These are phyloP conservation scores for Paecilomyces fulvus DNA, from an alignment of 2,329 filamentous ascomycete species.

Conservation along the genomic window DNA sequence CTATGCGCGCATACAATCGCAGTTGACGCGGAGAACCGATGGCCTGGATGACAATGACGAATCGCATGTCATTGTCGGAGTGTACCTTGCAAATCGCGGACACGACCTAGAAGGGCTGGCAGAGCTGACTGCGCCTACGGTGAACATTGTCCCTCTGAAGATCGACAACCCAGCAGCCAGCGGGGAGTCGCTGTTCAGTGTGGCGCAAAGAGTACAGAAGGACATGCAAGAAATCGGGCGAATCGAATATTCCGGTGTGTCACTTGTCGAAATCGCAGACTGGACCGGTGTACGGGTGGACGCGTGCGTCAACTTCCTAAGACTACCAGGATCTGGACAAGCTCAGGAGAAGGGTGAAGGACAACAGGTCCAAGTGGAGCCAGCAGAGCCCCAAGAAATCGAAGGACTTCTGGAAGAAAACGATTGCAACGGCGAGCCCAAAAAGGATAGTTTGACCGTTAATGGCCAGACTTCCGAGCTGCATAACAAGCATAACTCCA, in stretches of 20 bases:
- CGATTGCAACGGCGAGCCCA: background rate
- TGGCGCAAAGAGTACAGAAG: constrained; percentile 56
- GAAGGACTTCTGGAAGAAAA: background rate
- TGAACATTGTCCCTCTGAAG: constrained; percentile 68
- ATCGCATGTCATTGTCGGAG: constrained; percentile 54
- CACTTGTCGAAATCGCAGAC: constrained; percentile 59
- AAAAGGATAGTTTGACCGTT: background rate
- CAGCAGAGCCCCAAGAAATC: background rate
- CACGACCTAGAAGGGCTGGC: constrained; percentile 44
- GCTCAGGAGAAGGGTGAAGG: background rate
- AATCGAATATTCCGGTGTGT: constrained; percentile 48
- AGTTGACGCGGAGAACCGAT: constrained; percentile 4
- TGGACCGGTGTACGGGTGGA: constrained; percentile 69
- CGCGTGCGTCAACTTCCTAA: constrained; percentile 75
- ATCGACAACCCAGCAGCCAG: constrained; percentile 35
- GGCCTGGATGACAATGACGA: background rate
- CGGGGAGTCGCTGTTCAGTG: constrained; percentile 30
- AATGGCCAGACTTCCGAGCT: background rate
- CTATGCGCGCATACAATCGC: constrained; percentile 49
- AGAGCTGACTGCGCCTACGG: constrained; percentile 55
- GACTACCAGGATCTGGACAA: constrained; percentile 35
- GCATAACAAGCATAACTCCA: background rate
- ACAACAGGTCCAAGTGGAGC: background rate
- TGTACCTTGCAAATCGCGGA: constrained; percentile 75
- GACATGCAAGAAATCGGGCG: constrained; percentile 58